Conservation (phyloP, 2,329 filamentous ascomycete genomes). For the Hyphodiscus sp. region DNA sequence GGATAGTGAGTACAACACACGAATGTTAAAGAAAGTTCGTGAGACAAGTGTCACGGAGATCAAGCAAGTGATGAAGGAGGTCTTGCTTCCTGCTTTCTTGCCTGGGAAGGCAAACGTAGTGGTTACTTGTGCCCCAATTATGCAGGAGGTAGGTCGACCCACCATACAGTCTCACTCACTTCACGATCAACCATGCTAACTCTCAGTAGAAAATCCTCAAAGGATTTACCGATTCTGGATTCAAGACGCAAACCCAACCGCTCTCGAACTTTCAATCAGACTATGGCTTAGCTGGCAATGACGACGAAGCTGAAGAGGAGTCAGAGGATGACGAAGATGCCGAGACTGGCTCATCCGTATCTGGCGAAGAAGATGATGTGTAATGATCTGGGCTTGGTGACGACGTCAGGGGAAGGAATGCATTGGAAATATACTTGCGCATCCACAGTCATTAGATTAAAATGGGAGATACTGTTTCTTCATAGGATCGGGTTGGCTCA, state of each 20-base stretch:
- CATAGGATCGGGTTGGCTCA: too few relatives aligned
- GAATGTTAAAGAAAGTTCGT: slow-evolving; percentile 70
- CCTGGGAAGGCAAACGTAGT: slow-evolving; percentile 78
- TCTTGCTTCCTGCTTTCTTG: slow-evolving; percentile 74
- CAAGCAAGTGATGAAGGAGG: slow-evolving; percentile 62
- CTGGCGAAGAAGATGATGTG: slow-evolving; percentile 20
- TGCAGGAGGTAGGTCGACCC: slow-evolving; percentile 57
- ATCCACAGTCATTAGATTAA: too few relatives aligned
- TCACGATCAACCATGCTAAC: slow-evolving; percentile 1
- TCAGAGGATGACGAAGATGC: slow-evolving; percentile 16
- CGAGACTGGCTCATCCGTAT: neutral
- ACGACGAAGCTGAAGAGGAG: slow-evolving; percentile 23
- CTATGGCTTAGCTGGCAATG: slow-evolving; percentile 64
- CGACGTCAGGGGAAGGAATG: neutral
- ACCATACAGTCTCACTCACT: slow-evolving; percentile 4
- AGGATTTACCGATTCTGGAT: slow-evolving; percentile 69
- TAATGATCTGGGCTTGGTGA: neutral
- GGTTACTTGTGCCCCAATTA: slow-evolving; percentile 78
- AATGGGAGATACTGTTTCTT: too few relatives aligned
- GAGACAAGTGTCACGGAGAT: slow-evolving; percentile 73
- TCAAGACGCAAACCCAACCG: slow-evolving; percentile 67
- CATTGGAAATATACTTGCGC: neutral
- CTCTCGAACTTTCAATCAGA: slow-evolving; percentile 81
- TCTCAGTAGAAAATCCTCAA: slow-evolving; percentile 60
- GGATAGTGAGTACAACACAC: slow-evolving; percentile 69